phyloP scores from a whole-genome alignment of 2,329 filamentous ascomycete genomes.

The Fusarium ramigenum region DNA sequence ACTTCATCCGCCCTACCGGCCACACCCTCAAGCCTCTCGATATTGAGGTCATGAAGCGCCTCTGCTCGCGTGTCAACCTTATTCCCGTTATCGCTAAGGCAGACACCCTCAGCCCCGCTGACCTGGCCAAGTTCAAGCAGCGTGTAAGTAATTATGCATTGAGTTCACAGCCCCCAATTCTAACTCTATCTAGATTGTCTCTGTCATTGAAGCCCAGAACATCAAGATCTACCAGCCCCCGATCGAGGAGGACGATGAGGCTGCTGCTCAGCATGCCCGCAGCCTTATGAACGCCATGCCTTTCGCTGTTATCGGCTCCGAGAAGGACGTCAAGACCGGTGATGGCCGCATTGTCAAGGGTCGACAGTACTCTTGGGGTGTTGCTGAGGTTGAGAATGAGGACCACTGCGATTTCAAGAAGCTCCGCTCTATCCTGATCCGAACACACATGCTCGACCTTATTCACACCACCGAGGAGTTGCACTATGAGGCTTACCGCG shows the following conservation, averaged over 20 bases:
- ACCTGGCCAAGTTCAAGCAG: slow-evolving; percentile 93
- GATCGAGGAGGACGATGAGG: slow-evolving; percentile 97
- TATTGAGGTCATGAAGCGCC: slow-evolving; percentile 99
- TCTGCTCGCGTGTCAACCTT: slow-evolving; percentile 97
- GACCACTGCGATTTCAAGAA: slow-evolving; percentile 99
- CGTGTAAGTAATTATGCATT: slow-evolving; percentile 69
- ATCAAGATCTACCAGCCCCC: slow-evolving; percentile 99
- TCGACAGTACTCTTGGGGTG: slow-evolving; percentile 98
- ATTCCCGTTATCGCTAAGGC: slow-evolving; percentile 99
- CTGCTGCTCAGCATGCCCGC: slow-evolving; percentile 92
- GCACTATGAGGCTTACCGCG: slow-evolving; percentile 99
- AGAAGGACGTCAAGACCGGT: slow-evolving; percentile 97
- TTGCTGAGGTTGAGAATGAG: slow-evolving; percentile 99
- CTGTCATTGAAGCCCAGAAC: slow-evolving; percentile 96
- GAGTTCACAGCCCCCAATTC: background rate
- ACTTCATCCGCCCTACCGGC: slow-evolving; percentile 98
- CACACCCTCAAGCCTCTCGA: slow-evolving; percentile 98
- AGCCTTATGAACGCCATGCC: slow-evolving; percentile 97
- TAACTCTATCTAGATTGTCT: slow-evolving; percentile 74
- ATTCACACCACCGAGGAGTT: slow-evolving; percentile 99
- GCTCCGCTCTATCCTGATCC: slow-evolving; percentile 97
- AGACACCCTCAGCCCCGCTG: slow-evolving; percentile 92
- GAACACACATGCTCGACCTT: slow-evolving; percentile 99
- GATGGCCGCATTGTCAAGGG: slow-evolving; percentile 98
- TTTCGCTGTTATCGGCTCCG: slow-evolving; percentile 97